These are phyloP conservation scores for Stephania yunnanensis DNA, from an alignment of 164 flowering plant genomes.

Conservation along the genomic window DNA sequence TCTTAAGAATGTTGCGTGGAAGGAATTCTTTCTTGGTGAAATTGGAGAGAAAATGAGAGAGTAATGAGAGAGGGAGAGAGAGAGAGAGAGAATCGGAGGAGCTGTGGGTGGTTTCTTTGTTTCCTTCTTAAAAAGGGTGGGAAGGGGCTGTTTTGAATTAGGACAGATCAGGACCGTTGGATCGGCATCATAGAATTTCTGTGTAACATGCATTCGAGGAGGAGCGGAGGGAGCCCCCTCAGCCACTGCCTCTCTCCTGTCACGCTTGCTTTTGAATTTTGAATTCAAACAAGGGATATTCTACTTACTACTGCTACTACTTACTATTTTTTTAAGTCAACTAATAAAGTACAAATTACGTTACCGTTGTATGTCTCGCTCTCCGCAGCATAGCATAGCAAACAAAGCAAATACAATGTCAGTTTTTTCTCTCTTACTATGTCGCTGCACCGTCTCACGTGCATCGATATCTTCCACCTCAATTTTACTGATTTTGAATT, in stretches of 20 bases:
- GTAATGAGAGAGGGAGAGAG: background rate
- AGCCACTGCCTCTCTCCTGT: background rate
- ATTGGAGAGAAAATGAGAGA: background rate
- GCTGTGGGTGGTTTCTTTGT: background rate
- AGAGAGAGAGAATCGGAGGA: no score
- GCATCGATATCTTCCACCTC: background rate
- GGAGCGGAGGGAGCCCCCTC: conserved; percentile 9
- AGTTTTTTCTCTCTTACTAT: background rate
- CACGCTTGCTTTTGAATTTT: conserved; percentile 9
- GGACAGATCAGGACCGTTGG: conserved; percentile 7
- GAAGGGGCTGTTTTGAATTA: background rate
- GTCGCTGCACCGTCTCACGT: background rate
- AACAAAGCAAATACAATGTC: background rate
- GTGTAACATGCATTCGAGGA: background rate
- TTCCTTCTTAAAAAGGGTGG: background rate
- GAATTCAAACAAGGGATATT: conserved; percentile 4
- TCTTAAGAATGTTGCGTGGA: background rate
- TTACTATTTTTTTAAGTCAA: background rate
- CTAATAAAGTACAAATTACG: background rate
- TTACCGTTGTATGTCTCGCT: background rate
- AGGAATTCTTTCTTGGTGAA: no score
- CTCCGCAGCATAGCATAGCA: background rate
- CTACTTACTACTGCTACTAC: background rate
- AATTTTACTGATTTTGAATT: no score
- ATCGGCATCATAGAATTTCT: no score